Evolutionary conservation across 163 green algal species (phyloP).

Genomic region (Trebouxia gelatinosa): DNA sequence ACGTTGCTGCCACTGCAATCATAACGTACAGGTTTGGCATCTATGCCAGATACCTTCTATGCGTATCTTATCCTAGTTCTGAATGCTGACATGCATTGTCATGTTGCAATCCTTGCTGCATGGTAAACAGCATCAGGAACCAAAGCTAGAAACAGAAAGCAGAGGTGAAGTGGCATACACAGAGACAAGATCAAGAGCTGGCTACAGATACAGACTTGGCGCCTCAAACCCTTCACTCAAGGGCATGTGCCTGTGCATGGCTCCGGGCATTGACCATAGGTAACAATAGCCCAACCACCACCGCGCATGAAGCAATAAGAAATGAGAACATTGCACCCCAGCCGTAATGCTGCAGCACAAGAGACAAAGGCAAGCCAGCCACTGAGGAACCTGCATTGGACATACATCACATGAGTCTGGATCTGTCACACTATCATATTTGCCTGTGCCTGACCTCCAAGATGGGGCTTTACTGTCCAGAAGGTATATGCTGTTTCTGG

Average conservation of each 20-base stretch:
- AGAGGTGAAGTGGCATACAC: background rate
- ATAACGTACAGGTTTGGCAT: too few relatives aligned
- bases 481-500: background rate
- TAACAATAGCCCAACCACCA: slow-evolving; percentile 75
- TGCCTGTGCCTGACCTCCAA: too few relatives aligned
- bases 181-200: slow-evolving; percentile 1
- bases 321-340: slow-evolving; percentile 88
- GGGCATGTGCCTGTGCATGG: slow-evolving; percentile 72
- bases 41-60: too few relatives aligned
- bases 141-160: background rate
- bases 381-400: slow-evolving; percentile 57
- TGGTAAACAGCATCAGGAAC: background rate
- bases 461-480: background rate
- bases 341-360: slow-evolving; percentile 90
- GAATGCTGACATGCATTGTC: background rate
- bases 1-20: too few relatives aligned
- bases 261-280: slow-evolving; percentile 85
- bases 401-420: background rate
- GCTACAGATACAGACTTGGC: background rate
- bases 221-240: background rate
- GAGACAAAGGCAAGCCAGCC: slow-evolving; percentile 88
- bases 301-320: slow-evolving; percentile 66
- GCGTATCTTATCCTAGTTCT: background rate
- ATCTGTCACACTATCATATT: too few relatives aligned
- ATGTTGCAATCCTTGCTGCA: background rate